Percentiles rank a stretch among this genome's conserved stretches.
phyloP scores from a whole-genome alignment of 1,139 yeast species.

The Yamadazyma buinensis region DNA sequence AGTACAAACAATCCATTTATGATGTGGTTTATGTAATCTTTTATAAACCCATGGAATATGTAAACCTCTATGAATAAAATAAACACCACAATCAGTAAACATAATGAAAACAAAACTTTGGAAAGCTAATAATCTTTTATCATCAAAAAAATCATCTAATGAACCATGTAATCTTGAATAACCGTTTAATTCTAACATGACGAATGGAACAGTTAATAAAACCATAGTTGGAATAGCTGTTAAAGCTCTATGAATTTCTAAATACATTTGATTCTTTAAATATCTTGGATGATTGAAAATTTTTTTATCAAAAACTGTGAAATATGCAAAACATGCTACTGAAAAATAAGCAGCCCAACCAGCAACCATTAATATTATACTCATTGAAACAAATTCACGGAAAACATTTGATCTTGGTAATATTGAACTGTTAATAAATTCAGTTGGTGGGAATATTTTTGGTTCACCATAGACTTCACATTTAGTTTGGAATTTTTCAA shows the following conservation, averaged over 20 bases:
- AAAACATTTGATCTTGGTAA: conserved; percentile 67
- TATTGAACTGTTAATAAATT: conserved; percentile 56
- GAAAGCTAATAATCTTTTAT: conserved; percentile 58
- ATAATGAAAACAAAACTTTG: conserved; percentile 79
- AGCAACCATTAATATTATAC: conserved; percentile 70
- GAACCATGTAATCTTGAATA: conserved; percentile 73
- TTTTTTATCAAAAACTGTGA: conserved; percentile 76
- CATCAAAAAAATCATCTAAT: conserved; percentile 60
- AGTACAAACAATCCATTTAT: conserved; percentile 98
- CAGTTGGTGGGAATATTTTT: conserved; percentile 38
- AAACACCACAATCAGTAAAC: conserved; percentile 92
- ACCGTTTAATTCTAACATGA: conserved; percentile 78
- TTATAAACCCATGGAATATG: conserved; percentile 91
- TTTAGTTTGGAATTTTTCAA: conserved; percentile 26
- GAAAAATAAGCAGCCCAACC: conserved; percentile 77
- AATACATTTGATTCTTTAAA: conserved; percentile 82
- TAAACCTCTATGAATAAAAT: conserved; percentile 84
- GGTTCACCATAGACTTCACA: conserved; percentile 42
- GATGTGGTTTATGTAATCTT: conserved; percentile 93
- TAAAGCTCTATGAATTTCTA: conserved; percentile 77
- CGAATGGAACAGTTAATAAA: conserved; percentile 82
- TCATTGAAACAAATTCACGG: conserved; percentile 68
- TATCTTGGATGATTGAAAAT: conserved; percentile 95
- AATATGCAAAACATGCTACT: conserved; percentile 75
- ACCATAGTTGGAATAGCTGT: conserved; percentile 90